phyloP scores from a whole-genome alignment of 1,139 yeast species.

The Yamadazyma mexicana region DNA sequence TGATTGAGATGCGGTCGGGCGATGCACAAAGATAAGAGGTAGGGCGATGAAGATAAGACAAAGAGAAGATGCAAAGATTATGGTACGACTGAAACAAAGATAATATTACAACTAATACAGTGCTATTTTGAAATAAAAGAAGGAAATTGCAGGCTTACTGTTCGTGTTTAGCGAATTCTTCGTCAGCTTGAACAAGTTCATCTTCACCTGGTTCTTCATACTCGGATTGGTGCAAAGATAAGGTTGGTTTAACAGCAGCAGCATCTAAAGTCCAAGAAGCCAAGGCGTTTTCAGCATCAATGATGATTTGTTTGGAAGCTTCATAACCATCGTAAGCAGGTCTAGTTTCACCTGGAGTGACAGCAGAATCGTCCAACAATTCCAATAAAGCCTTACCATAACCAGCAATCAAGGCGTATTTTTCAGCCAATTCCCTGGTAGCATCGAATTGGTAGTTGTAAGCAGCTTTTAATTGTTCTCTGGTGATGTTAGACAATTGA shows the following conservation, averaged over 20 bases:
- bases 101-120: conserved; percentile 4
- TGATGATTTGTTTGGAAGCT: conserved; percentile 95
- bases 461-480: conserved; percentile 97
- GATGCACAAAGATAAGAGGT: no score
- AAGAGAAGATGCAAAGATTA: no score
- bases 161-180: conserved; percentile 44
- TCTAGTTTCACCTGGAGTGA: conserved; percentile 99
- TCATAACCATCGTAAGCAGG: conserved; percentile 98
- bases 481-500: conserved; percentile 94
- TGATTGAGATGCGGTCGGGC: no score
- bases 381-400: conserved; percentile 97
- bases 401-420: conserved; percentile 94
- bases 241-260: conserved; percentile 92
- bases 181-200: conserved; percentile 52
- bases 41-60: no score
- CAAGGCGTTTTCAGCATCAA: conserved; percentile 94
- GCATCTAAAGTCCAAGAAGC: conserved; percentile 96
- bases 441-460: conserved; percentile 97
- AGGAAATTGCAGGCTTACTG: conserved; percentile 11
- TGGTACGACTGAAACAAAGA: no score
- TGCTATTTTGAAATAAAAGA: conserved; percentile 2
- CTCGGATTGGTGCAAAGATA: conserved; percentile 80
- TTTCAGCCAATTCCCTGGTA: conserved; percentile 93
- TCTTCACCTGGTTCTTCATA: conserved; percentile 63
- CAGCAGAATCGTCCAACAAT: conserved; percentile 93